Conservation (phyloP, 2,329 filamentous ascomycete genomes). For the Aspergillus aculeatinus region DNA sequence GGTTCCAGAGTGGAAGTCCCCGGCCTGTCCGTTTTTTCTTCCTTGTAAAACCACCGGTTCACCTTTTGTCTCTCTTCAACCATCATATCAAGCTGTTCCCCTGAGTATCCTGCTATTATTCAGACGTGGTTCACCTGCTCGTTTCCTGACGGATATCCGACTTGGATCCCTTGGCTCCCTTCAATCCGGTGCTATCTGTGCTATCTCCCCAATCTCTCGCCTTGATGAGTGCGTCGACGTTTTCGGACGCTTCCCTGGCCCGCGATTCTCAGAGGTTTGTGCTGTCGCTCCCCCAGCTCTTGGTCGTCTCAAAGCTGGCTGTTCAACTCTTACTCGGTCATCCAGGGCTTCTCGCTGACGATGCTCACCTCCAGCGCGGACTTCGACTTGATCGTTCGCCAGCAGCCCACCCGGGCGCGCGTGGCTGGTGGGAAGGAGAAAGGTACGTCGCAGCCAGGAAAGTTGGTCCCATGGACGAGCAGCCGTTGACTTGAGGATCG, state of each 20-base stretch:
- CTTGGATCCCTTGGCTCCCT: constrained; percentile 23
- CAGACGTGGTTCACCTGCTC: constrained; percentile 27
- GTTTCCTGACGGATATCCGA: constrained; percentile 23
- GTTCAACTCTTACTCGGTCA: constrained; percentile 30
- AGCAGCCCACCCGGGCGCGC: constrained; percentile 66
- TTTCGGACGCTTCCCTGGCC: constrained; percentile 42
- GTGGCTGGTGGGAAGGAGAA: constrained; percentile 74
- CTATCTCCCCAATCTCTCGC: constrained; percentile 24
- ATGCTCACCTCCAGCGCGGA: constrained; percentile 51
- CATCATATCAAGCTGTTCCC: constrained; percentile 16
- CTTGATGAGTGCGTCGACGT: constrained; percentile 46
- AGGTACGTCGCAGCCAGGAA: constrained; percentile 47
- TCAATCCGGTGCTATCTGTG: constrained; percentile 18
- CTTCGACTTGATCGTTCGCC: constrained; percentile 60
- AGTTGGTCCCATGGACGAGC: constrained; percentile 4
- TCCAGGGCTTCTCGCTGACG: constrained; percentile 39
- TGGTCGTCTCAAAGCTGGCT: constrained; percentile 16
- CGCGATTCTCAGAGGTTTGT: constrained; percentile 45
- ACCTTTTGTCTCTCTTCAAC: constrained; percentile 18
- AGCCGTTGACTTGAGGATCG: constrained; percentile 14
- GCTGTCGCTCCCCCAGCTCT: constrained; percentile 8
- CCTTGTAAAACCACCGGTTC: constrained; percentile 26
- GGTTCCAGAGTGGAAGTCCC: constrained; percentile 28
- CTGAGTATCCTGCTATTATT: constrained; percentile 18
- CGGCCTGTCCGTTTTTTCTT: constrained; percentile 20